Evolutionary conservation across 2,329 filamentous ascomycete species (phyloP).

Genomic region (Phoma herbarum): DNA sequence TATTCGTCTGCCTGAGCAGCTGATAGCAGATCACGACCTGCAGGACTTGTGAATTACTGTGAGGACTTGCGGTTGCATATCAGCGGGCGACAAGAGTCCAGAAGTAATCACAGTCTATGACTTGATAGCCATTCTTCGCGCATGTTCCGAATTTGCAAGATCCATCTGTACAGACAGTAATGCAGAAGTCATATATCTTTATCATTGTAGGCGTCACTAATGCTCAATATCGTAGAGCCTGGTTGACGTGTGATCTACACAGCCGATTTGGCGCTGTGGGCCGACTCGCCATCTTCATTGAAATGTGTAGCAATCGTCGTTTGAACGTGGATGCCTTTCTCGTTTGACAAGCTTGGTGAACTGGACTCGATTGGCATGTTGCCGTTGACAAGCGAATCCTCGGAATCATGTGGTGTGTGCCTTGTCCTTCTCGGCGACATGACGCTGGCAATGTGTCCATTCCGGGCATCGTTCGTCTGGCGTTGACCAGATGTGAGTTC

Average conservation of each 20-base stretch:
- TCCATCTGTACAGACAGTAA: neutral
- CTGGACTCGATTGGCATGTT: conserved; percentile 3
- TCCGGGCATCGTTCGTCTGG: conserved; percentile 18
- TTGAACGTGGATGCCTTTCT: conserved; percentile 13
- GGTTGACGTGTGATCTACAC: neutral
- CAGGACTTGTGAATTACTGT: neutral
- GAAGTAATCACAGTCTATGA: neutral
- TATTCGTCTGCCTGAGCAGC: neutral
- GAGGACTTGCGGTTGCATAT: neutral
- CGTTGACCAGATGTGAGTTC: conserved; percentile 31
- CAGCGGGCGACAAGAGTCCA: too few species aligned
- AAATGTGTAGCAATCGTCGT: conserved; percentile 18
- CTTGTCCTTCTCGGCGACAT: conserved; percentile 10
- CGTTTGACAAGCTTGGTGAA: conserved; percentile 6
- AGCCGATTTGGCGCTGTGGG: conserved; percentile 2
- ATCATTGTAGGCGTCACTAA: neutral
- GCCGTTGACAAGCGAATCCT: conserved; percentile 16
- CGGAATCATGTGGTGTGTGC: conserved; percentile 16
- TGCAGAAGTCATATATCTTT: neutral
- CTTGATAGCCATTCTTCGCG: neutral
- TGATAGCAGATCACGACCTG: neutral
- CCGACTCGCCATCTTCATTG: conserved; percentile 1
- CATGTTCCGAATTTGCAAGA: neutral
- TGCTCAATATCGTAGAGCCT: neutral
- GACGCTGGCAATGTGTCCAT: conserved; percentile 10